Evolutionary conservation across 2,329 filamentous ascomycete species (phyloP).

Genomic region (Microsporum ferrugineum): DNA sequence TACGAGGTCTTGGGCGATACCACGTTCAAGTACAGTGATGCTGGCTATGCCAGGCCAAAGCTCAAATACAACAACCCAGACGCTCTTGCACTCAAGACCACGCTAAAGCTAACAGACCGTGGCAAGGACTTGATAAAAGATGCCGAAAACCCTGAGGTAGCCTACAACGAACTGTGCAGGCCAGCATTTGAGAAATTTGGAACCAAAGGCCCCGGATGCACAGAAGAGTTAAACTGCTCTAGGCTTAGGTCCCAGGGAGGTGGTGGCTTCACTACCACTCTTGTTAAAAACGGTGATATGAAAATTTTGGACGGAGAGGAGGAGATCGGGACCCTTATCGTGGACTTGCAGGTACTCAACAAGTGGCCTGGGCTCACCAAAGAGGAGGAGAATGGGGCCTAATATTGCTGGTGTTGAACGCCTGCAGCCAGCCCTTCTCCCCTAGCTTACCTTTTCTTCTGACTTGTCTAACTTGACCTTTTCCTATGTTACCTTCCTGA

Average conservation of each 20-base stretch:
- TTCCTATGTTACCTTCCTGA: background rate
- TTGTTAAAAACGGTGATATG: background rate
- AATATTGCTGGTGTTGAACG: background rate
- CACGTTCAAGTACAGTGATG: background rate
- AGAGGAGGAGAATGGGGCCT: background rate
- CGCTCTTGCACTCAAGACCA: background rate
- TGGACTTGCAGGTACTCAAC: background rate
- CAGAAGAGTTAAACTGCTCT: background rate
- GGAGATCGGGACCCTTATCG: background rate
- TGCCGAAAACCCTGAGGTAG: background rate
- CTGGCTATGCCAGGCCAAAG: background rate
- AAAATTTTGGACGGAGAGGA: background rate
- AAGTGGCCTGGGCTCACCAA: background rate
- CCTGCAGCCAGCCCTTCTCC: background rate
- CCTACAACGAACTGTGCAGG: background rate
- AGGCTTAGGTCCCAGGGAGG: background rate
- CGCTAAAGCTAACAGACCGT: background rate
- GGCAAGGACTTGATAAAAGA: background rate
- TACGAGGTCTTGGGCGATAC: background rate
- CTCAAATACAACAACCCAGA: background rate
- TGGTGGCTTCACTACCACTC: background rate
- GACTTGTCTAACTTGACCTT: background rate
- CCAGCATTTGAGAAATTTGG: background rate
- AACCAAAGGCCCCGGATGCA: slow-evolving; percentile 5
- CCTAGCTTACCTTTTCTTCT: background rate